These are phyloP conservation scores for Akanthomyces uredinophilus DNA, from an alignment of 2,329 filamentous ascomycete species.

Conservation along the genomic window DNA sequence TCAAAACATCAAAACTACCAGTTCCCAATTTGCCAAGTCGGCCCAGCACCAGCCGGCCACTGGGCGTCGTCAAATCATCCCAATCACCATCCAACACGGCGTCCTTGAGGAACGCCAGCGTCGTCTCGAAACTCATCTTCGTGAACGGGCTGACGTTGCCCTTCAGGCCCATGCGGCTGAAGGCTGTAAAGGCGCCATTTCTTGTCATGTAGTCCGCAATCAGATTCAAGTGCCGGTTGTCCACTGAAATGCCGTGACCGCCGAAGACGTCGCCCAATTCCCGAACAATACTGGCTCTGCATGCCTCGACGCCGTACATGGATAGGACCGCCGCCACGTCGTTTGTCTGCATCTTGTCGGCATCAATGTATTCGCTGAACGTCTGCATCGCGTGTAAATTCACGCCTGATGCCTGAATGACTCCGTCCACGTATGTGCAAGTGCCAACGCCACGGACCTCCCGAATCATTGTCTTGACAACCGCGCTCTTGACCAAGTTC, in stretches of 20 bases:
- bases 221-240: constrained; percentile 86
- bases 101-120: constrained; percentile 86
- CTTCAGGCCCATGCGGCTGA: constrained; percentile 84
- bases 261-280: constrained; percentile 84
- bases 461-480: constrained; percentile 76
- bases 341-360: constrained; percentile 83
- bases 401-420: constrained; percentile 75
- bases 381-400: constrained; percentile 90
- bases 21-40: constrained; percentile 79
- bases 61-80: constrained; percentile 82
- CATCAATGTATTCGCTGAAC: constrained; percentile 79
- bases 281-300: constrained; percentile 76
- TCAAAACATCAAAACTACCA: constrained; percentile 84
- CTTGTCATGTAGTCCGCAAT: constrained; percentile 99
- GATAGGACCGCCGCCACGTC: constrained; percentile 81
- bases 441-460: constrained; percentile 72
- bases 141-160: constrained; percentile 86
- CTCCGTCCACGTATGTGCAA: constrained; percentile 62
- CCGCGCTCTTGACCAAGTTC: constrained; percentile 77
- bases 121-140: constrained; percentile 99
- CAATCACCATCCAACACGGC: constrained; percentile 85
- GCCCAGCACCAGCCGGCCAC: constrained; percentile 83
- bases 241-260: constrained; percentile 86
- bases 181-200: constrained; percentile 80
- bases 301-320: constrained; percentile 90